These are phyloP conservation scores for Trichoderma semiorbis DNA, from an alignment of 2,329 filamentous ascomycete genomes.

Conservation along the genomic window DNA sequence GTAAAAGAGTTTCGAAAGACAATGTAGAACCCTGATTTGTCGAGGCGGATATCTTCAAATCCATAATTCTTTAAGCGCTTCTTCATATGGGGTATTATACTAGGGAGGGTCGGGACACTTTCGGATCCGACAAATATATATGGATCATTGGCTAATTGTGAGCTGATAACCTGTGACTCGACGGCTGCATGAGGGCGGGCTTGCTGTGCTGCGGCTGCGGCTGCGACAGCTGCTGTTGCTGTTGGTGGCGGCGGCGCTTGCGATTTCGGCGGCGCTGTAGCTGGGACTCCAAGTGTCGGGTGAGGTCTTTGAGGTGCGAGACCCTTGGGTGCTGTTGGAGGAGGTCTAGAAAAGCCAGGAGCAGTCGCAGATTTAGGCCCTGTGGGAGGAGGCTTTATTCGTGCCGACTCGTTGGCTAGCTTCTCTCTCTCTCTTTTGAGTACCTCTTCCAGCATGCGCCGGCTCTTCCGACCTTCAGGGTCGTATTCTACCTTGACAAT, in stretches of 20 bases:
- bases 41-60: conserved; percentile 77
- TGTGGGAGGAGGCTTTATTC: conserved; percentile 35
- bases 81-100: conserved; percentile 85
- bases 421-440: conserved; percentile 67
- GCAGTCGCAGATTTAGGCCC: conserved; percentile 35
- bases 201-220: conserved; percentile 22
- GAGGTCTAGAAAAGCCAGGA: conserved; percentile 46
- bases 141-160: conserved; percentile 71
- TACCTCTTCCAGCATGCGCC: conserved; percentile 70
- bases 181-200: conserved; percentile 46
- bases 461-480: conserved; percentile 79
- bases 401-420: conserved; percentile 40
- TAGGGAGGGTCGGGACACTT: conserved; percentile 80
- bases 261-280: conserved; percentile 26
- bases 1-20: conserved; percentile 76
- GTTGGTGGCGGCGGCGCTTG: neutral
- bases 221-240: conserved; percentile 27
- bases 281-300: conserved; percentile 15
- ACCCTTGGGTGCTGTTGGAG: conserved; percentile 82
- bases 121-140: conserved; percentile 88
- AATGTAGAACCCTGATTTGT: conserved; percentile 85
- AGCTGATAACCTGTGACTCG: conserved; percentile 63
- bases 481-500: conserved; percentile 83
- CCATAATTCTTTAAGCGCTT: conserved; percentile 81
- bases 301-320: conserved; percentile 58